phyloP scores from a whole-genome alignment of 148 eudicot genomes.

The Rhododendron ovatum region DNA sequence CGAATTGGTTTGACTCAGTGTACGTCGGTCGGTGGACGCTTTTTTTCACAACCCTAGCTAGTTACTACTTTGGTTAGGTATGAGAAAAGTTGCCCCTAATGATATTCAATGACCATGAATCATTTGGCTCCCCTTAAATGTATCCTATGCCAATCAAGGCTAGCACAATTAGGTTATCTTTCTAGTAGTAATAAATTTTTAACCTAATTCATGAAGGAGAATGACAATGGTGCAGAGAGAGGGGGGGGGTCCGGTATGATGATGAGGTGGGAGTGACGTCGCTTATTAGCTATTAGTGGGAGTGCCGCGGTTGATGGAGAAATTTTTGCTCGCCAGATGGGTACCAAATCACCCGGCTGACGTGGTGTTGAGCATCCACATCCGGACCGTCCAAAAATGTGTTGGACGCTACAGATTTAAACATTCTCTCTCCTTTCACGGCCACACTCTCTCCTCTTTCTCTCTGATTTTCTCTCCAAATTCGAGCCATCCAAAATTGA shows the following conservation, averaged over 20 bases:
- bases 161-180: neutral
- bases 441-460: no score
- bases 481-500: accelerated
- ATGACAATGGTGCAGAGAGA: neutral
- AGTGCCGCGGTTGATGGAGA: neutral
- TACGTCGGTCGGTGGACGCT: no score
- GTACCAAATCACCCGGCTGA: no score
- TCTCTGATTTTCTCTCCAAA: no score
- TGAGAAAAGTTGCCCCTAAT: neutral
- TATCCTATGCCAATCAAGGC: neutral
- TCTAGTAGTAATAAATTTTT: neutral
- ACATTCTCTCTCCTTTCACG: no score
- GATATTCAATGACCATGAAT: neutral
- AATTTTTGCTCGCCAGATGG: no score
- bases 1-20: neutral
- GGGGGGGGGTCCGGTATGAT: neutral
- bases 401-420: no score
- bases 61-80: neutral
- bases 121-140: neutral
- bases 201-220: neutral
- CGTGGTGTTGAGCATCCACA: no score
- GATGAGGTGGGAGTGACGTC: slow-evolving; percentile 4
- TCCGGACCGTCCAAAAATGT: no score
- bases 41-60: neutral
- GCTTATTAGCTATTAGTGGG: neutral